Base-by-base conservation (phyloP, 768 basidiomycete species). In the Suillus placidus region DNA sequence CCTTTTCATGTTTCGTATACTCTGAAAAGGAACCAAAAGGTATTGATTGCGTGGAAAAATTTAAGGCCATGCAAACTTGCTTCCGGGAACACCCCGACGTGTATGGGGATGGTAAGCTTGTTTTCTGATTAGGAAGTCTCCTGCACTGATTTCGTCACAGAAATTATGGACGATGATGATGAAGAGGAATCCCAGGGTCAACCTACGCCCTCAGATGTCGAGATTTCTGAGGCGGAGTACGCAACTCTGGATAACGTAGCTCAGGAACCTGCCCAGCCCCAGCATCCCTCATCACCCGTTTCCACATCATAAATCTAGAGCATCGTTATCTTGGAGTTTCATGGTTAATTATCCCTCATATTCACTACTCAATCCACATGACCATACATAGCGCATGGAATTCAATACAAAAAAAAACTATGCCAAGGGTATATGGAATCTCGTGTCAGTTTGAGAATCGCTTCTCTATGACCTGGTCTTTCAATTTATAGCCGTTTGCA, bases 21-120 rank as follows among this genome's bases (percentile, higher is more conserved):
- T 96, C 94, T 14, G 95, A 97, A 74, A 86, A 88, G 62, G 97
- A 99, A 69, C 97, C 97, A 1, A 99, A 99, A 79, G 97, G 97
- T 4, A 91, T 99, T 63, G 92, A 99, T 71, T 99, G 97, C 69
- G 92, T 99, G 13, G 97, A 98, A 70, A 95, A 93, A 80, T 99
- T 99, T 83, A 91, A 95, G 78, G 89, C 82, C 23, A 99, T 99
- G 97, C 97, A 99, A 74, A 88, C 90, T 63, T 99, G 97, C 84
- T 99, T 99, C 85, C 87, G 95, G 71, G 89, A 87, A 65, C 93
- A 99, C 77, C 97, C 97, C 0, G 96, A 99, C 32, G 84, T 94
- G n/a, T 99, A 99, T 76, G 94, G 89, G 18, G 93, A 94, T 69
- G 95, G 95, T 95, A 78, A 67, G 92, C 77, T 16, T 3, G 9